phyloP scores from a whole-genome alignment of 1,139 yeast genomes.

The Protomyces inouyei region DNA sequence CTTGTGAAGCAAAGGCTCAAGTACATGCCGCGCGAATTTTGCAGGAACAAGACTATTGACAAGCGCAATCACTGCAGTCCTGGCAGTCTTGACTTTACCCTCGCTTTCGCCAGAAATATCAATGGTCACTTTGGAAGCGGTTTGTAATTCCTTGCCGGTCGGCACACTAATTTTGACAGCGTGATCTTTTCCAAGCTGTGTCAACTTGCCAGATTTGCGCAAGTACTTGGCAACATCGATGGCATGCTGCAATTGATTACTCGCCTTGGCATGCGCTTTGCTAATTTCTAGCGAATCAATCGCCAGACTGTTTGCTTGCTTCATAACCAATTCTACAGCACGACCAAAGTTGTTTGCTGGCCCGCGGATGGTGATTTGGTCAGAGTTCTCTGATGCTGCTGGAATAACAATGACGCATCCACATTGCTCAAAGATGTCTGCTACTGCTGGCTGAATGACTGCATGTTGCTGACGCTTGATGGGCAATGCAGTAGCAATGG shows the following conservation, averaged over 20 bases:
- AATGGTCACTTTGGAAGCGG: constrained; percentile 42
- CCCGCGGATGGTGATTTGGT: constrained; percentile 48
- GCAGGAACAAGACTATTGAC: constrained; percentile 73
- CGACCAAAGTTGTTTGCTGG: constrained; percentile 56
- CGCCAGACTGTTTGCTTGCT: constrained; percentile 51
- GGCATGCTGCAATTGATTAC: constrained; percentile 67
- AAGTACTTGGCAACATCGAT: constrained; percentile 66
- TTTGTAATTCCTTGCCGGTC: constrained; percentile 41
- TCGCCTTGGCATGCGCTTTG: constrained; percentile 55
- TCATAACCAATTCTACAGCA: constrained; percentile 57
- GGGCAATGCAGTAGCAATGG: constrained; percentile 43
- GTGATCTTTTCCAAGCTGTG: constrained; percentile 42
- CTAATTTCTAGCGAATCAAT: constrained; percentile 75
- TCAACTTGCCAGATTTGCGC: constrained; percentile 47
- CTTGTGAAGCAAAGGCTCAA: constrained; percentile 62
- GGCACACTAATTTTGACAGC: constrained; percentile 59
- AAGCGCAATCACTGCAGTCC: constrained; percentile 62
- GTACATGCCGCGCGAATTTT: constrained; percentile 58
- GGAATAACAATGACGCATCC: constrained; percentile 66
- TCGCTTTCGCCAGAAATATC: constrained; percentile 47
- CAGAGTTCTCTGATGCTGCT: constrained; percentile 40
- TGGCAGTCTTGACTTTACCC: constrained; percentile 50
- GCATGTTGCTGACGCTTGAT: constrained; percentile 53
- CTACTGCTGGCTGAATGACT: constrained; percentile 41
- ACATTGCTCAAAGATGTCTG: constrained; percentile 49